Evolutionary conservation across 2,329 filamentous ascomycete species (phyloP), one percentile per base, ranked within the genome.

Genomic region (Colletotrichum navitas): DNA sequence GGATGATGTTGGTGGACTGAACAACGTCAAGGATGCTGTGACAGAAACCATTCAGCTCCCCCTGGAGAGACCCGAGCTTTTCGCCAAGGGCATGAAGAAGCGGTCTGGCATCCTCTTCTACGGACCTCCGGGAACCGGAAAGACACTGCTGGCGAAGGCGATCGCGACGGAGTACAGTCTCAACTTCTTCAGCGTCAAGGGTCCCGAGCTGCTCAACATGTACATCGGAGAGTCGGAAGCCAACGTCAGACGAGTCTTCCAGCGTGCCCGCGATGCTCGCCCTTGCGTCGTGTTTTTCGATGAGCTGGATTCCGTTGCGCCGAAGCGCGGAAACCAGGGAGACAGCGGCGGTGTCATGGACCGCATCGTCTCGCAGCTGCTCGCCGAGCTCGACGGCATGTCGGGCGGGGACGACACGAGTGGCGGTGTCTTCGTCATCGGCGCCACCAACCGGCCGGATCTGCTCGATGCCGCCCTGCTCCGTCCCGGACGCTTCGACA

Each of bases 281-380:
- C 94, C 94, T 8, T 97, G 94, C 75, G 93, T 95, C 60, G 94
- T 97, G 62, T 97, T 97, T 85, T 97, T 97, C 77, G 94, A 97
- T 78, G 94, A 97, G 80, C 81, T 97, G 75, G 94, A 97, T 81
- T 96, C 93, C 0, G 95, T 98, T 2, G 95, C 96, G 5, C 96
- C 96, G 0, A 98, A 98, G 84, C 89, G 96, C 82, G 96, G 96
- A 47, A 98, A 98, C 78, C 95, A 98, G 81, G 96, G 96, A 60
- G 96, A 98, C 78, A 97, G 94, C 74, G 95, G 96, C 68, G 96
- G 96, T 78, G 96, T 98, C 67, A 98, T 98, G 95, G 96, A 98
- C 80, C 91, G 96, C 66, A 98, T 98, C 75, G 95, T 99, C 63
- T 96, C 93, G 71, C 96, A 98, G 83, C 85, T 99, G 55, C 88